Percentiles rank a stretch among this genome's conserved stretches.
Conservation (phyloP, 495 filamentous ascomycete genomes). For the Hypoxylon perforatum region DNA sequence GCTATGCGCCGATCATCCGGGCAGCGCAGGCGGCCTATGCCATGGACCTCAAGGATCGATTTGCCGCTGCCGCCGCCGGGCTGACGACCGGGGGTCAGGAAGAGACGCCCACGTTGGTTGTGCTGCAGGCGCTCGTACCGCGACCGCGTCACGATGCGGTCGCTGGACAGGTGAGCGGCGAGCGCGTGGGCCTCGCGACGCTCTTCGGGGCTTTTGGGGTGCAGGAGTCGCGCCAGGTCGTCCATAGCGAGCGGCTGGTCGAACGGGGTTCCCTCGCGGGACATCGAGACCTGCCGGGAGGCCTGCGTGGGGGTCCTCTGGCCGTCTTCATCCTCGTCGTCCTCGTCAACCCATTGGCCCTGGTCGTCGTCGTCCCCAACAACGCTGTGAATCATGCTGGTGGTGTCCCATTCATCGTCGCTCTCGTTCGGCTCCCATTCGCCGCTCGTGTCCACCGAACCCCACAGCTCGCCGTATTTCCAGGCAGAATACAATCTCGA, state of each 20-base stretch:
- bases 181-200: conserved; percentile 83
- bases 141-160: conserved; percentile 82
- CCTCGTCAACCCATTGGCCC: conserved; percentile 49
- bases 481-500: conserved; percentile 83
- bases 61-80: conserved; percentile 45
- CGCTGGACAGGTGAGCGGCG: conserved; percentile 78
- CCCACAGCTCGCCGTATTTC: conserved; percentile 83
- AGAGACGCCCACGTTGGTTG: conserved; percentile 71
- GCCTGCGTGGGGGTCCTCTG: conserved; percentile 79
- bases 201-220: conserved; percentile 81
- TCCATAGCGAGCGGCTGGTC: conserved; percentile 73
- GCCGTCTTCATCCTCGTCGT: conserved; percentile 58
- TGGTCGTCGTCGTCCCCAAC: conserved; percentile 51
- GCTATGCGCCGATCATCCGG: no score
- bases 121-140: conserved; percentile 74
- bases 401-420: conserved; percentile 68
- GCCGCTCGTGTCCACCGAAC: conserved; percentile 78
- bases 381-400: conserved; percentile 39
- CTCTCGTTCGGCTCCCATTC: conserved; percentile 65
- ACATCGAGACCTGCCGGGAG: conserved; percentile 51
- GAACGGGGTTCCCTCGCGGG: conserved; percentile 68
- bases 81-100: conserved; percentile 60
- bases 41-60: no score
- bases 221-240: conserved; percentile 82
- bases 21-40: no score